Evolutionary conservation across 2,329 filamentous ascomycete species (phyloP), one percentile per base, ranked within the genome.

Genomic region (Nemania sp.): DNA sequence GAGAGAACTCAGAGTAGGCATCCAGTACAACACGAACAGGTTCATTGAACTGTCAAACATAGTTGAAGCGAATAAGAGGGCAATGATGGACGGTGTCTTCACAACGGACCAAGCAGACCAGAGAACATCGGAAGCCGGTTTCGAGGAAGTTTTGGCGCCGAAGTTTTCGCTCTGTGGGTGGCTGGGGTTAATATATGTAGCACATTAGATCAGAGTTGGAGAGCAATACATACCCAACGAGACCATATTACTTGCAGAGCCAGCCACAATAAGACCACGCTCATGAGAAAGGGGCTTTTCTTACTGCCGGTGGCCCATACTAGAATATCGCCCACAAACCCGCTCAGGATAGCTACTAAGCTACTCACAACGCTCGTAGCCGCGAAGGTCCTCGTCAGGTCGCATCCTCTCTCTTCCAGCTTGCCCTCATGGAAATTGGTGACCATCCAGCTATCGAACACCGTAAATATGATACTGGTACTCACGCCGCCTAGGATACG

Each of bases 11-110:
- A 86, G 69, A 3, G 80, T 77, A 1, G 80, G 77, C 0, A 80
- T 79, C 77, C 82, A 84, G 71, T 83, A 84, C 67, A 84, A 85
- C 52, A 86, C 79, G 62, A 84, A 84, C 9, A 86, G 73, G 62
- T 84, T 85, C 73, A 85, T 81, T 23, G 80, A 76, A 17, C 81
- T 81, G 68, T 86, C 83, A 61, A 85, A 84, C 64, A 82, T 76
- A 53, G 77, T 82, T 3, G 80, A 79, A 3, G 77, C 74, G 36
- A 84, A 66, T 2, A 73, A 75, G 4, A 86, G 70, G 2, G 78
- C 73, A 15, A 81, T 64, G 46, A 84, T 76, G 2, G 76, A 75
- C 40, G 73, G 75, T 60, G 80, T 77, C 65, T 61, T 66, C 31
- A 68, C 26, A 39, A 67, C 64, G 22, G 64, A 45, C 54, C 52